phyloP scores from a whole-genome alignment of 78 protist species.

The Emiliania huxleyi region DNA sequence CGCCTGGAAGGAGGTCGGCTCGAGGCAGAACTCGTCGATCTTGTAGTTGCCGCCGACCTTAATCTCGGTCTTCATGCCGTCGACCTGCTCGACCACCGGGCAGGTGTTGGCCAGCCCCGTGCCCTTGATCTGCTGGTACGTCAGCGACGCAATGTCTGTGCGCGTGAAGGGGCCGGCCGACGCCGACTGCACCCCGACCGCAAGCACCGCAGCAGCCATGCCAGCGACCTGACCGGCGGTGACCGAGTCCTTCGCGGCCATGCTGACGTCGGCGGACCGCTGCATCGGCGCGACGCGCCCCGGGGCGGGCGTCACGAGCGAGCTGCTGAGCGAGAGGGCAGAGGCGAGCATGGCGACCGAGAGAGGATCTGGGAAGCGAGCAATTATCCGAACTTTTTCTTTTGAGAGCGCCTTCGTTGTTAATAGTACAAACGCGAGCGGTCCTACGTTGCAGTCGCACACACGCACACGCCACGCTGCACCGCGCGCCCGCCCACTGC shows the following conservation, averaged over 20 bases:
- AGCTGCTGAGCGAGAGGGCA: neutral
- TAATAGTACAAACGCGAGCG: too few relatives aligned
- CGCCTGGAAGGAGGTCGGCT: conserved; percentile 23
- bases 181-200: neutral
- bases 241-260: neutral
- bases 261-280: neutral
- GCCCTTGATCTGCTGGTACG: conserved; percentile 52
- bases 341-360: neutral
- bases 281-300: neutral
- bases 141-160: neutral
- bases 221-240: neutral
- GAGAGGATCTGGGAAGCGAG: too few relatives aligned
- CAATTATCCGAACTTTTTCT: too few relatives aligned
- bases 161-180: conserved; percentile 13
- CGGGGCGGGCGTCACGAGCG: neutral
- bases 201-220: neutral
- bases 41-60: conserved; percentile 20
- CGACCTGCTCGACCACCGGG: neutral
- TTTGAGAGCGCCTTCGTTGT: too few relatives aligned
- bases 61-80: neutral
- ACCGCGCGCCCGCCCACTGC: too few relatives aligned
- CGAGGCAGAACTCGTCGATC: conserved; percentile 44
- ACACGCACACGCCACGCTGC: too few relatives aligned
- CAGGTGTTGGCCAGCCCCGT: conserved; percentile 57
- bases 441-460: too few relatives aligned